phyloP scores from a whole-genome alignment of 441 rosid genomes.

The Arabidopsis hybrid region DNA sequence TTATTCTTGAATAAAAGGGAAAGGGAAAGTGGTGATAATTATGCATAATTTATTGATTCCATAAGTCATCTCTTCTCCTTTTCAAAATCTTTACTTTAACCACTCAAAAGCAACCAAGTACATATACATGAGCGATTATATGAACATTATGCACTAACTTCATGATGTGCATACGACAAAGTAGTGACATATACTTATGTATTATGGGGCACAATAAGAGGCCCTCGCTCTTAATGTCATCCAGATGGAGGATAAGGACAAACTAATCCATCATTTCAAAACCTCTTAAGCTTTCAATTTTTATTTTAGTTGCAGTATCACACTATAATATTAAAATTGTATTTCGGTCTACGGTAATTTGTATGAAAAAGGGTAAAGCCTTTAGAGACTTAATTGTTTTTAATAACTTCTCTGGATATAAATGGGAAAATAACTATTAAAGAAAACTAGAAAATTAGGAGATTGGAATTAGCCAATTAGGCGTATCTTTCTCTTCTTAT shows the following conservation, averaged over 20 bases:
- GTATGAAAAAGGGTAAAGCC: not conserved
- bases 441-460: conserved; percentile 7
- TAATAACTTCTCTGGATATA: not conserved
- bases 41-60: conserved; percentile 14
- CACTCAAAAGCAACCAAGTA: conserved; percentile 9
- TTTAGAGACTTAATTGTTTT: not conserved
- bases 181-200: not conserved
- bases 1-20: conserved; percentile 2
- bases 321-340: not conserved
- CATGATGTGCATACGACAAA: conserved; percentile 42
- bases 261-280: conserved; percentile 22
- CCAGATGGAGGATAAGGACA: conserved; percentile 35
- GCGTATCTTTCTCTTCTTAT: conserved; percentile 31
- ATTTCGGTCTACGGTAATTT: not conserved
- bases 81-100: conserved; percentile 14
- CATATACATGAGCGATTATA: conserved; percentile 1
- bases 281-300: not conserved
- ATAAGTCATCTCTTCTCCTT: conserved; percentile 1
- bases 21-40: conserved; percentile 6
- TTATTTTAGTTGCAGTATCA: not conserved
- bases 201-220: conserved; percentile 33
- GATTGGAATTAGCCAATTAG: conserved; percentile 8
- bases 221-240: conserved; percentile 45
- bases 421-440: not conserved
- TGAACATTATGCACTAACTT: conserved; percentile 33